Conservation (phyloP, 306 rosid genomes). For the Quillaja saponaria region DNA sequence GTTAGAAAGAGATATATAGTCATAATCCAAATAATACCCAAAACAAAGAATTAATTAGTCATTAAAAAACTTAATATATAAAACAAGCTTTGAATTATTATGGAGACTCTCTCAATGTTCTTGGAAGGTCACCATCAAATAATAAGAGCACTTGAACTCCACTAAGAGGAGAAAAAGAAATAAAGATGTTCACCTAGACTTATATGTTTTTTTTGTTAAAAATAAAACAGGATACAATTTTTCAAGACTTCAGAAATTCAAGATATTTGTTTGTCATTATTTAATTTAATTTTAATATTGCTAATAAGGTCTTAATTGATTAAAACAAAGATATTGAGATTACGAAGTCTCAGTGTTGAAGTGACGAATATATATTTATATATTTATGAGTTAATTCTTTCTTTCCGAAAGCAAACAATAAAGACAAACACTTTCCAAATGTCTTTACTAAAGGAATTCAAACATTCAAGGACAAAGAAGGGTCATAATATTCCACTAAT, state of each 20-base stretch:
- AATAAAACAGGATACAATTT: too few species aligned
- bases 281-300: too few species aligned
- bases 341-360: too few species aligned
- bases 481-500: slow-evolving; percentile 29
- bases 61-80: slow-evolving; percentile 20
- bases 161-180: slow-evolving; percentile 29
- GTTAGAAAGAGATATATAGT: slow-evolving; percentile 14
- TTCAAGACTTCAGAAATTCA: too few species aligned
- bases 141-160: slow-evolving; percentile 42
- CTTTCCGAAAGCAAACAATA: slow-evolving; percentile 34
- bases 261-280: too few species aligned
- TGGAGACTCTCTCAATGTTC: slow-evolving; percentile 24
- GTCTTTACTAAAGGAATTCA: slow-evolving; percentile 26
- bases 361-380: too few species aligned
- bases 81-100: slow-evolving; percentile 26
- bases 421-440: slow-evolving; percentile 39
- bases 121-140: slow-evolving; percentile 38
- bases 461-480: slow-evolving; percentile 24
- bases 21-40: slow-evolving; percentile 51
- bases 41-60: slow-evolving; percentile 25
- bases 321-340: too few species aligned
- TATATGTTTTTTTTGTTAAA: too few species aligned
- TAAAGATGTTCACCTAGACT: too few species aligned
- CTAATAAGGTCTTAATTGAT: too few species aligned
- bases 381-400: too few species aligned